Conservation (phyloP, 2,329 filamentous ascomycete species). For the Fusarium compactum region DNA sequence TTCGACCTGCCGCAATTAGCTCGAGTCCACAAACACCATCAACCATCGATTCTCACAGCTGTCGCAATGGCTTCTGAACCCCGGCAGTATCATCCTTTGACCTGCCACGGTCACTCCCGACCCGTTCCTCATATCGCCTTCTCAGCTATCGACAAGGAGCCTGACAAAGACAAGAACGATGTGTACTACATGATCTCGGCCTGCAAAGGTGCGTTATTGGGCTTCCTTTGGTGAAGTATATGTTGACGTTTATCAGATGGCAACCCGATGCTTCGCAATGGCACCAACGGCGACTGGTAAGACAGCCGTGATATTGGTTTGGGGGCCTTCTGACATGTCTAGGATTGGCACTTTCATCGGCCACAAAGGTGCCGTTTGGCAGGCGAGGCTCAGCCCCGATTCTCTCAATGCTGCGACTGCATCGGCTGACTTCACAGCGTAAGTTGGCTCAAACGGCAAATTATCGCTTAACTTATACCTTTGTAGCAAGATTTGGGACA, state of each 20-base stretch:
- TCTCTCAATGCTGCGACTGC: conserved; percentile 90
- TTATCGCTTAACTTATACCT: conserved; percentile 46
- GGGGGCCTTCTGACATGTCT: conserved; percentile 36
- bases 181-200: conserved; percentile 94
- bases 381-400: conserved; percentile 89
- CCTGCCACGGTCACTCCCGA: conserved; percentile 93
- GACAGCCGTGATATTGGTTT: conserved; percentile 38
- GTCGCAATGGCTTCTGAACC: conserved; percentile 53
- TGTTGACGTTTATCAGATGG: conserved; percentile 72
- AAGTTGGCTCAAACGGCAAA: conserved; percentile 51
- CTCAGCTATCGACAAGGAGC: conserved; percentile 84
- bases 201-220: conserved; percentile 76
- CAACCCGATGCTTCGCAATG: conserved; percentile 98
- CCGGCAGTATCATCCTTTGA: conserved; percentile 83
- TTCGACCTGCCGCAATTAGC: conserved; percentile 10
- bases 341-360: conserved; percentile 99
- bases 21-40: conserved; percentile 1
- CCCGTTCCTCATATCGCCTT: conserved; percentile 93
- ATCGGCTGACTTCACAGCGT: conserved; percentile 96
- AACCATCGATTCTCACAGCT: conserved; percentile 5
- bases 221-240: conserved; percentile 19
- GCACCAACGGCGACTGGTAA: conserved; percentile 92
- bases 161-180: conserved; percentile 84
- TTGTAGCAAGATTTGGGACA: conserved; percentile 94
- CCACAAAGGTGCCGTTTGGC: conserved; percentile 98